Conservation (phyloP, 2,329 filamentous ascomycete species). For the Cercospora nicotianae region DNA sequence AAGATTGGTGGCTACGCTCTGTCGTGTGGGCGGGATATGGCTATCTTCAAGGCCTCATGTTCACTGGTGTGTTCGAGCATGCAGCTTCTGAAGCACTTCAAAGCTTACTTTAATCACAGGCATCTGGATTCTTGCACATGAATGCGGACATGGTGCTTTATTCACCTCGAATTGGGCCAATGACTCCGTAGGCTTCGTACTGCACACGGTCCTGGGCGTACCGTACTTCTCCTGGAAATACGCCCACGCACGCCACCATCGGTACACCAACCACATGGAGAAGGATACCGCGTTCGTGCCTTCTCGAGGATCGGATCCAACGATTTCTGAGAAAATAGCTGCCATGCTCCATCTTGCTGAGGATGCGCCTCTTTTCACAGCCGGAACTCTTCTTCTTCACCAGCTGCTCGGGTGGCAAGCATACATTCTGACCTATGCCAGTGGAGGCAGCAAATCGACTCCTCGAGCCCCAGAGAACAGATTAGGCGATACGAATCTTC, state of each 20-base stretch:
- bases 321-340: slow-evolving; percentile 8
- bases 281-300: slow-evolving; percentile 43
- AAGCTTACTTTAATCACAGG: slow-evolving; percentile 41
- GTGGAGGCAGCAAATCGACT: slow-evolving; percentile 20
- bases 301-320: slow-evolving; percentile 14
- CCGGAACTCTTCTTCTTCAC: slow-evolving; percentile 27
- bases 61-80: slow-evolving; percentile 44
- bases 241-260: slow-evolving; percentile 69
- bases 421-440: slow-evolving; percentile 34
- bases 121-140: slow-evolving; percentile 70
- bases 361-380: slow-evolving; percentile 31
- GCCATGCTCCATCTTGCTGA: slow-evolving; percentile 29
- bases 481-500: slow-evolving; percentile 47
- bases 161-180: slow-evolving; percentile 59
- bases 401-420: slow-evolving; percentile 35
- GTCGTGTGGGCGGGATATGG: slow-evolving; percentile 50
- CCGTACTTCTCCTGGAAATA: slow-evolving; percentile 75
- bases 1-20: slow-evolving; percentile 10
- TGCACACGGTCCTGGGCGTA: slow-evolving; percentile 66
- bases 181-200: slow-evolving; percentile 61
- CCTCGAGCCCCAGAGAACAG: slow-evolving; percentile 11
- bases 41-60: slow-evolving; percentile 64
- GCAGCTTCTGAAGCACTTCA: background rate
- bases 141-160: slow-evolving; percentile 70
- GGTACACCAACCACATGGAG: slow-evolving; percentile 52